Evolutionary conservation across 1,139 yeast genomes (phyloP).

Genomic region (Blastobotrys illinoisensis): DNA sequence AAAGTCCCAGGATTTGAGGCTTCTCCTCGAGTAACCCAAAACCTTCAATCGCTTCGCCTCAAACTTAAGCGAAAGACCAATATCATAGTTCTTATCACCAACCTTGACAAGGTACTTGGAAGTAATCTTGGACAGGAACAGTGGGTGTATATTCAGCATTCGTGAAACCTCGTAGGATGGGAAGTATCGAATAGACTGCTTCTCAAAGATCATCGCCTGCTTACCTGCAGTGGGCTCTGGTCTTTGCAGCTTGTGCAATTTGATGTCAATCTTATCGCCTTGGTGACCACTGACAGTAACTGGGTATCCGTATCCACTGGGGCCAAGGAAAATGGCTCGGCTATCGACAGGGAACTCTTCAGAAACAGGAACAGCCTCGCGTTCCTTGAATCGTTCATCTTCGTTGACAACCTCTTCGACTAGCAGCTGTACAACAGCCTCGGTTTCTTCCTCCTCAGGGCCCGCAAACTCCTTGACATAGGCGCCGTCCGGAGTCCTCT

Average conservation of each 20-base stretch:
- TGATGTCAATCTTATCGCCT: slow-evolving; percentile 32
- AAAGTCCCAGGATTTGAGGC: slow-evolving; percentile 74
- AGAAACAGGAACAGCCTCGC: slow-evolving; percentile 69
- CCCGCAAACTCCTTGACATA: slow-evolving; percentile 56
- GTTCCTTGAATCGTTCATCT: slow-evolving; percentile 69
- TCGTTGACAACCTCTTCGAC: slow-evolving; percentile 69
- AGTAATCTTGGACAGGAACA: slow-evolving; percentile 71
- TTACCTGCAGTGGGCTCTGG: slow-evolving; percentile 35
- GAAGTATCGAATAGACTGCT: slow-evolving; percentile 49
- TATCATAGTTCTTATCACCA: slow-evolving; percentile 52
- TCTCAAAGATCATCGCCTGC: slow-evolving; percentile 54
- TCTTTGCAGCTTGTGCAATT: slow-evolving; percentile 24
- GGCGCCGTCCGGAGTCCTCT: slow-evolving; percentile 68
- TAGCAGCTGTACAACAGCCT: slow-evolving; percentile 68
- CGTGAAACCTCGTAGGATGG: slow-evolving; percentile 66
- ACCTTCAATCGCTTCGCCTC: slow-evolving; percentile 78
- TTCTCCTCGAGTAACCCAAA: slow-evolving; percentile 74
- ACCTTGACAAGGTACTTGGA: slow-evolving; percentile 62
- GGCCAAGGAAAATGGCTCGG: slow-evolving; percentile 78
- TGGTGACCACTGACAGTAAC: slow-evolving; percentile 61
- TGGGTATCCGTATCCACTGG: slow-evolving; percentile 83
- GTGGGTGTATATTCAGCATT: slow-evolving; percentile 51
- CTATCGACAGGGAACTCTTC: slow-evolving; percentile 76
- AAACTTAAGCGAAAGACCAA: slow-evolving; percentile 82
- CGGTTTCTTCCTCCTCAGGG: slow-evolving; percentile 35